Evolutionary conservation across 306 rosid genomes (phyloP), one percentile per base, ranked within the genome.

Genomic region (Biancaea sappan): DNA sequence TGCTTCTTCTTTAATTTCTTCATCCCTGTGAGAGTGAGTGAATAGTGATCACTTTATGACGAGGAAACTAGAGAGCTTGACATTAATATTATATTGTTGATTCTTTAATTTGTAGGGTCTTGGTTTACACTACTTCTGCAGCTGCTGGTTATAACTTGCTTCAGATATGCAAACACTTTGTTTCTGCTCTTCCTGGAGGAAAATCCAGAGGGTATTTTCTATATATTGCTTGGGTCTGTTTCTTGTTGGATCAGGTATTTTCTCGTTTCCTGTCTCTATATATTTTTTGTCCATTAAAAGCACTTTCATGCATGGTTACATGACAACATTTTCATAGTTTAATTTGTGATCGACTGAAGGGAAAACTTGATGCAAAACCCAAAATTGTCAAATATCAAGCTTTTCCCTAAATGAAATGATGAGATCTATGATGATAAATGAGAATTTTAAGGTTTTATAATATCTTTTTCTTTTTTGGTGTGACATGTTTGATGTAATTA

Each of bases 171-270:
- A 82, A 77, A 31, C 28, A 54, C 81, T 43, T 48, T 24, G 29
- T 72, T 24, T 58, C 74, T 18, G 38, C 84, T 59, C 40, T 57
- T 38, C 58, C 65, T 69, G 58, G 77, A 74, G 46, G 16, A 65
- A 71, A 53, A 2, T 43, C 11, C 52, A 78, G 66, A 51, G 76
- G 69, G 1, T 72, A 74, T 31, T 11, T 77, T 24, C 1, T 86
- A 5, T 41, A 4, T 84, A 8, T 85, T 57, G 81, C 84, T 61
- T 94, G 98, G 98, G 14, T 81, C 81, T 71, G 26, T 46, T 73
- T 89, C 74, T 80, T 88, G 41, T 40, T 91, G 58, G 98, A 93
- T 72, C 96, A 89, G 93, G 98, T 93, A 73, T 66, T 4, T n/a
- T n/a, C n/a, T n/a, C n/a, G n/a, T n/a, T n/a, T n/a, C n/a, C n/a